Evolutionary conservation across 1,139 yeast genomes (phyloP).

Genomic region (Martiniozyma asiatica): DNA sequence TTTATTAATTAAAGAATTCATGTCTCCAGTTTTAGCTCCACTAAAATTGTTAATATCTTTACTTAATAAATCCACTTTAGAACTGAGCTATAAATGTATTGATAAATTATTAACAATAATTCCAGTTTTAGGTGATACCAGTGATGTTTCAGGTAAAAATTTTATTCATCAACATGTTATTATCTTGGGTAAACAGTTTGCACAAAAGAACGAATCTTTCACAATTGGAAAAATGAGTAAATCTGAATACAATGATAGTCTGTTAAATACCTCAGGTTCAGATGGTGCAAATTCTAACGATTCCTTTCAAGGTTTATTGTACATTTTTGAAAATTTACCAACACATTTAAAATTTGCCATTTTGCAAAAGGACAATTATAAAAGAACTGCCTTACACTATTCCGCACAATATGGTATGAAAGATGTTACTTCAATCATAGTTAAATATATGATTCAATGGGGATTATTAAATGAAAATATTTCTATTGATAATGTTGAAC

Average conservation of each 20-base stretch:
- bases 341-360: constrained; percentile 41
- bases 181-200: constrained; percentile 46
- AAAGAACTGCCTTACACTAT: constrained; percentile 82
- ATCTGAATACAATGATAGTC: constrained; percentile 25
- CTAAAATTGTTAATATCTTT: constrained; percentile 39
- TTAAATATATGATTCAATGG: constrained; percentile 44
- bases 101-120: constrained; percentile 37
- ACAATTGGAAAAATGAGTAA: constrained; percentile 10
- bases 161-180: constrained; percentile 77
- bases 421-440: constrained; percentile 44
- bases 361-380: constrained; percentile 59
- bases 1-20: constrained; percentile 29
- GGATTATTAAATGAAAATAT: constrained; percentile 31
- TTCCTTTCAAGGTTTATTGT: constrained; percentile 40
- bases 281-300: constrained; percentile 51
- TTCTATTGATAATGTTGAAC: constrained; percentile 45
- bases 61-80: constrained; percentile 52
- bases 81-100: constrained; percentile 42
- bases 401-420: constrained; percentile 80
- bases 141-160: constrained; percentile 73
- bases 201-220: constrained; percentile 16
- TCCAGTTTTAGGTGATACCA: constrained; percentile 44
- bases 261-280: constrained; percentile 43
- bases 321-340: constrained; percentile 42
- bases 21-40: constrained; percentile 27